These are phyloP conservation scores for Sinapis alba DNA, from an alignment of 441 rosid genomes.

Conservation along the genomic window DNA sequence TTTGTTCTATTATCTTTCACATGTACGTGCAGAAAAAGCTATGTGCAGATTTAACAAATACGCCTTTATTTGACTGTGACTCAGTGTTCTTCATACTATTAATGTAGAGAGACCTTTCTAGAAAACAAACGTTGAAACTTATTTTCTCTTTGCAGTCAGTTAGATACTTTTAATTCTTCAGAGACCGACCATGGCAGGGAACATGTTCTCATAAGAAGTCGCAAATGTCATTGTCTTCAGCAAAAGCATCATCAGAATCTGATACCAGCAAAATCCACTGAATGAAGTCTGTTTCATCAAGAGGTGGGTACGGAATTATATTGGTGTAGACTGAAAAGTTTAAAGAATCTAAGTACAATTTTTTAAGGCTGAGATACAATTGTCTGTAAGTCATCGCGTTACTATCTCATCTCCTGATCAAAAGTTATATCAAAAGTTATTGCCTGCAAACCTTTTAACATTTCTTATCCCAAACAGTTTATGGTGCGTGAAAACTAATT, in stretches of 20 bases:
- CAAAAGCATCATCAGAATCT: constrained; percentile 6
- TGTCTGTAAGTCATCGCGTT: constrained; percentile 4
- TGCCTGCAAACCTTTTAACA: too few relatives aligned
- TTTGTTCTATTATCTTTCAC: neutral
- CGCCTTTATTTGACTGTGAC: constrained; percentile 54
- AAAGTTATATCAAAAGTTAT: neutral
- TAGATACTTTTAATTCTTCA: constrained; percentile 59
- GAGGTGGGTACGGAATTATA: constrained; percentile 2
- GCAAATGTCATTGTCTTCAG: constrained; percentile 12
- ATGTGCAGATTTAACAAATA: constrained; percentile 6
- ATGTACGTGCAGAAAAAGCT: constrained; percentile 1
- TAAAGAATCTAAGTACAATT: constrained; percentile 1
- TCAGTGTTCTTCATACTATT: neutral
- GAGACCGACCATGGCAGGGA: constrained; percentile 42
- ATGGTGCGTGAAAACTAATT: constrained; percentile 14
- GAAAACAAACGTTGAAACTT: neutral
- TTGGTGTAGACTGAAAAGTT: neutral
- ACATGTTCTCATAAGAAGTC: constrained; percentile 23
- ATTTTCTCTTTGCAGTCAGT: constrained; percentile 43
- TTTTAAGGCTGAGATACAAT: neutral
- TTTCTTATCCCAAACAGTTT: constrained; percentile 14
- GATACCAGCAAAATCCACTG: constrained; percentile 5
- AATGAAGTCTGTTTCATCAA: neutral
- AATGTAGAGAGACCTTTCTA: neutral
- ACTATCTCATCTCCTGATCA: constrained; percentile 12